Evolutionary conservation across 2,329 filamentous ascomycete species (phyloP), one percentile per base, ranked within the genome.

Genomic region (Lithohypha guttulata): DNA sequence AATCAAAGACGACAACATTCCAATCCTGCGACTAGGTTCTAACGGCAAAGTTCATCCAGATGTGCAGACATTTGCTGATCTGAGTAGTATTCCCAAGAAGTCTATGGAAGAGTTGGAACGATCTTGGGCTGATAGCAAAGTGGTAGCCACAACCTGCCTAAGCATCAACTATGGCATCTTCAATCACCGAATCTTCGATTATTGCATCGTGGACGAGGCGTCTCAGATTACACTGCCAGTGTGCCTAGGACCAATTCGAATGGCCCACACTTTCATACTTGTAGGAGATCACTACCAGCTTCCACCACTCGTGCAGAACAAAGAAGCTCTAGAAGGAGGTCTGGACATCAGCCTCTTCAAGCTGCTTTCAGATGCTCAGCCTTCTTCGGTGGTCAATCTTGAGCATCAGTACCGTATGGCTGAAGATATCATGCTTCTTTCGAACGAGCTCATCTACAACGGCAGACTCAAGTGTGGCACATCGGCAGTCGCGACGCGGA

Each of bases 401-500:
- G 86, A 91, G 53, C 86, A 95, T 54, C 91, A 98, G 57, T 98
- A 98, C 57, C 84, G 91, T 45, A 98, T 98, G 91, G 94, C 85
- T 53, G 83, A 91, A 50, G 91, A 98, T 45, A 83, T 98, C 44
- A 96, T 96, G 89, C 73, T 80, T 2, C 71, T 98, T 10, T 93
- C 85, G 46, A 98, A 95, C 59, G 82, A 75, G 1, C 72, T 98
- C 41, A 95, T 98, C 53, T 98, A 98, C 62, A 70, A 79, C n/a
- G 89, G 87, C 3, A 75, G 79, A 23, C 71, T 98, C 25, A 89
- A 91, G 53, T 98, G 91, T 55, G 91, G 91, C 17, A 93, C 79
- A 3, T 70, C 81, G 32, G 69, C 73, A 37, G 77, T 96, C 8
- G 83, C 85, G 8, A 66, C 68, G 22, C 75, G 75, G 25, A 79